phyloP scores from a whole-genome alignment of 441 rosid species.

The Macaranga tanarius region DNA sequence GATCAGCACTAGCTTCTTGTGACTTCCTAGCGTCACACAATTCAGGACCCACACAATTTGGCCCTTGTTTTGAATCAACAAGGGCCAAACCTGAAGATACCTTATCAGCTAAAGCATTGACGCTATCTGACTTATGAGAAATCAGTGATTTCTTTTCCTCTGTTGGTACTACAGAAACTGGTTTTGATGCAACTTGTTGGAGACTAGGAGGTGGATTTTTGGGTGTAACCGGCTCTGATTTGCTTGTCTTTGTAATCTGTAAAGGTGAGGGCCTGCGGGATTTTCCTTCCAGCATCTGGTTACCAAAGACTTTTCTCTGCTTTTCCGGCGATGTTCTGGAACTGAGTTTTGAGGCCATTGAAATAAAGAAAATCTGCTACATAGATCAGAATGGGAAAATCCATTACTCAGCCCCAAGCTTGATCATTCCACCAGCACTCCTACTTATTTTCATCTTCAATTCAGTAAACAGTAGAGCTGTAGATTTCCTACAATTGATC shows the following conservation, averaged over 20 bases:
- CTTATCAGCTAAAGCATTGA: constrained; percentile 41
- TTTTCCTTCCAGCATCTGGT: constrained; percentile 37
- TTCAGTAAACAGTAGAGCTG: constrained; percentile 14
- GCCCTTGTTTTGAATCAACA: constrained; percentile 38
- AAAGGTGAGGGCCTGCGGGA: constrained; percentile 30
- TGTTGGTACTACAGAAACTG: constrained; percentile 17
- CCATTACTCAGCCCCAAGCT: constrained; percentile 36
- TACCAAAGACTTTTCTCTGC: constrained; percentile 34
- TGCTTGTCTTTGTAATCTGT: constrained; percentile 34
- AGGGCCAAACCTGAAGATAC: constrained; percentile 44
- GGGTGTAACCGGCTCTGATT: constrained; percentile 35
- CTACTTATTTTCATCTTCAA: constrained; percentile 26
- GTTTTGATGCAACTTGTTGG: constrained; percentile 31
- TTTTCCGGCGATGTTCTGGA: constrained; percentile 36
- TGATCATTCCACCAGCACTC: constrained; percentile 15
- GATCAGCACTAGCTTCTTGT: constrained; percentile 24
- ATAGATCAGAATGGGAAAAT: constrained; percentile 18
- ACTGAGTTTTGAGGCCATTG: constrained; percentile 58
- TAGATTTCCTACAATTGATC: constrained; percentile 19
- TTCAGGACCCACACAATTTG: constrained; percentile 25
- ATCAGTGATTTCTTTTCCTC: constrained; percentile 27
- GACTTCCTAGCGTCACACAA: constrained; percentile 20
- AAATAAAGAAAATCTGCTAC: constrained; percentile 23
- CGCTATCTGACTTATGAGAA: constrained; percentile 33
- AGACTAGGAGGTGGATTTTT: constrained; percentile 24